Base-by-base conservation (phyloP, 2,329 filamentous ascomycete species). In the Aureobasidium namibiae region DNA sequence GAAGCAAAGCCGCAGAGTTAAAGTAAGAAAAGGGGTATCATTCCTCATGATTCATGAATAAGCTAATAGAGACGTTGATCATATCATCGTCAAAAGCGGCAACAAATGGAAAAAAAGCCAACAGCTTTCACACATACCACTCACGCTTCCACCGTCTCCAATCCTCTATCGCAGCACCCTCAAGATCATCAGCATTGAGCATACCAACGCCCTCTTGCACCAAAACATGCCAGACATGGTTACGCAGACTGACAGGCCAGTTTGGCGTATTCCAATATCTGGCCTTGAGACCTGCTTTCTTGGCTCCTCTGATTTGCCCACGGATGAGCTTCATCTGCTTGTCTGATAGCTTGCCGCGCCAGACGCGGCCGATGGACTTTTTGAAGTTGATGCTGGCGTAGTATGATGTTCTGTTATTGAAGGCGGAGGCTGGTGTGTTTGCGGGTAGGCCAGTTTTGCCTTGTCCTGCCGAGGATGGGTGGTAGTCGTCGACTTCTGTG, bases 361-460 rank as follows among this genome's bases (percentile, higher is more conserved):
- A 78, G 46, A 68, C 61, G 61, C 66, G 67, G 4, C 70, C 86
- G 14, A 89, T 75, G 1, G 78, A 69, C 3, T 70, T 66, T 18
- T 70, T 72, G 66, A 89, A 85, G 16, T 81, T 78, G 3, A 79
- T 77, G 49, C 81, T 85, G 18, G 86, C 83, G 69, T 88, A 89
- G 71, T 83, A 85, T 3, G 83, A 86, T 68, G 87, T 89, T 18
- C 73, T 72, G 1, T 66, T 60, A 65, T 77, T 76, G 71, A 80
- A 86, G 0, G 26, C 45, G 3, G 57, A 59, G 2, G 75, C 72
- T 29, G 75, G 71, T 2, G 66, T 66, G 33, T 74, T 72, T 3
- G 68, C 61, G 2, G 66, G 65, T 1, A 70, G 65, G 42, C 74
- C 73, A 53, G 74, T 74, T 16, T 71, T 69, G 58, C 78, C 80